Evolutionary conservation across 352 stramenopile species (phyloP).

Genomic region (Globisporangium heterothallicum): DNA sequence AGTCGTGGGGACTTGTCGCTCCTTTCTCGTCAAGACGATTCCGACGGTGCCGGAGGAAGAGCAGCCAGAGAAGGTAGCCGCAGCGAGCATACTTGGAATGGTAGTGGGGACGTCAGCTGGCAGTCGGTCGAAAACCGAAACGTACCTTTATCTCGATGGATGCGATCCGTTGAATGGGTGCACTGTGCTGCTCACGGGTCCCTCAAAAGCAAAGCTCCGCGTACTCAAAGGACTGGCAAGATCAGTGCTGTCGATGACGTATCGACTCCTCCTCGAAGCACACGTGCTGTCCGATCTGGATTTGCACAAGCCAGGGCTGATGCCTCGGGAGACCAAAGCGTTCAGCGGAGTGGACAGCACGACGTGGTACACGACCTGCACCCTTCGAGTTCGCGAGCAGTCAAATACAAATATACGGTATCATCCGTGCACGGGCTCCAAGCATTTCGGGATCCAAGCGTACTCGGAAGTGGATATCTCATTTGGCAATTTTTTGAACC

Average conservation of each 20-base stretch:
- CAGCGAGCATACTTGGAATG: conserved; percentile 17
- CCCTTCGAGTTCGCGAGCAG: conserved; percentile 52
- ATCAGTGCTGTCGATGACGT: conserved; percentile 90
- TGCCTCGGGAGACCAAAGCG: conserved; percentile 15
- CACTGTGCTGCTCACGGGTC: conserved; percentile 91
- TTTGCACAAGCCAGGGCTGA: conserved; percentile 36
- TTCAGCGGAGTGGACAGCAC: conserved; percentile 25
- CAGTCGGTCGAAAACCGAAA: conserved; percentile 52
- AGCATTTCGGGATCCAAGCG: conserved; percentile 57
- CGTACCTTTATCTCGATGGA: conserved; percentile 94
- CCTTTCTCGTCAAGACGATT: conserved; percentile 65
- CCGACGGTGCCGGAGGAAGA: conserved; percentile 37
- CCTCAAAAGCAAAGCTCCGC: conserved; percentile 83
- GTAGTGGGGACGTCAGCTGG: conserved; percentile 11
- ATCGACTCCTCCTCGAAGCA: conserved; percentile 95
- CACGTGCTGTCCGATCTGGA: conserved; percentile 90
- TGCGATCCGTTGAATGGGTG: conserved; percentile 93
- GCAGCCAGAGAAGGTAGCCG: neutral
- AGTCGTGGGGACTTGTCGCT: conserved; percentile 58
- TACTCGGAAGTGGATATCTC: conserved; percentile 71
- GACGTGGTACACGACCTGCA: conserved; percentile 74
- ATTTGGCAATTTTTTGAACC: conserved; percentile 72
- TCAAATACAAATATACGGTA: conserved; percentile 41
- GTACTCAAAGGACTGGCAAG: conserved; percentile 90
- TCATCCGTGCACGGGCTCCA: conserved; percentile 65